Base-by-base conservation (phyloP, 2,329 filamentous ascomycete species). In the Penicillium rolfsii region DNA sequence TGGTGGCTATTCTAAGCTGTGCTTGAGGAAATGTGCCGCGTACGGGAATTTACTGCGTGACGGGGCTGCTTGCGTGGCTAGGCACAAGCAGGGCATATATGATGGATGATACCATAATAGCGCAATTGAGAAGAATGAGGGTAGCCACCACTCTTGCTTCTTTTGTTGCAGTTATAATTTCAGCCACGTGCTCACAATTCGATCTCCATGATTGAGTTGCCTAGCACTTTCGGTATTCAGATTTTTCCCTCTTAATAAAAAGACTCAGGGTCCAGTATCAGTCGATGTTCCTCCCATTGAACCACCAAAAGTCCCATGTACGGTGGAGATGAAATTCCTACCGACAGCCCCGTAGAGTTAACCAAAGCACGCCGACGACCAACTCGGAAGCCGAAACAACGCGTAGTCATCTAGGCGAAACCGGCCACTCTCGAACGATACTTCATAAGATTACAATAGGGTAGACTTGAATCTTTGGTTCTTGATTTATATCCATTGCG, bases 401-500 rank as follows among this genome's bases (percentile, higher is more conserved):
- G 28, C 16, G 38, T 19, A 26, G 16, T 22, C 19, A 22, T 22
- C 19, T 22, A 22, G 22, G 43, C 14, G 6, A 14, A 6, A 8
- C 22, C 12, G 22, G 12, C n/a, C 14, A 30, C 30, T 16, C 14
- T 4, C 8, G 24, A 9, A 11, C 19, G 14, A 11, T 30, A 30
- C 26, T 30, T 11, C 14, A 8, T n/a, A 30, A 30, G 14, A n/a
- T 19, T 30, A 48, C 45, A 30, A 30, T 22, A 33, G 28, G 28
- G n/a, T 33, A 35, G 33, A 28, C 22, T 16, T 26, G 19, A 22
- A 26, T 40, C 28, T 50, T 50, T 50, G 50, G 57, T 66, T 67
- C 61, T 63, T 67, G 56, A 58, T 48, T 49, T 68, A 70, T 70
- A 64, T 69, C 69, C 67, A 66, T 69, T 60, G 65, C 59, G 61